phyloP scores from a whole-genome alignment of 2,329 filamentous ascomycete species.

The Alternaria brassicae region DNA sequence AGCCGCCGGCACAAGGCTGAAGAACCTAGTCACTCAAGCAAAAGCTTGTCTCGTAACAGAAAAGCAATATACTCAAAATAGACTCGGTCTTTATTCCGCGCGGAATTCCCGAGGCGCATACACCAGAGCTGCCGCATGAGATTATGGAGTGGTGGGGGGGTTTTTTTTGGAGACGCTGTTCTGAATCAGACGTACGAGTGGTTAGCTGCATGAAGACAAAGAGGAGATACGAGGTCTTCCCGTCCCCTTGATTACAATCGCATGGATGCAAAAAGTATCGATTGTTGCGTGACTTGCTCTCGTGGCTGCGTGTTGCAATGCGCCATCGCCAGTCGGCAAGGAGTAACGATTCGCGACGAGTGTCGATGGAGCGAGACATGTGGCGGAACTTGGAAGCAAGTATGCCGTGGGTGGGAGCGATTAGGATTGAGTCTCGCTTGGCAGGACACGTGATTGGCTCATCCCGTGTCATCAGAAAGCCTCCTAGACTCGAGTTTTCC shows the following conservation, averaged over 20 bases:
- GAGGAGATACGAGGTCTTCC: slow-evolving; percentile 19
- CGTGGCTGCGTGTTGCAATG: slow-evolving; percentile 1
- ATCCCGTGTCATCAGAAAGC: slow-evolving; percentile 9
- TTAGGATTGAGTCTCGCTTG: slow-evolving; percentile 18
- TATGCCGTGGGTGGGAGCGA: slow-evolving; percentile 6
- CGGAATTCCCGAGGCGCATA: slow-evolving; percentile 10
- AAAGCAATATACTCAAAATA: slow-evolving; percentile 14
- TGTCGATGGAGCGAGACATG: slow-evolving; percentile 7
- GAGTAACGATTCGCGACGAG: neutral
- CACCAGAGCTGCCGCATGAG: neutral
- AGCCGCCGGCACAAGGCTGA: slow-evolving; percentile 3
- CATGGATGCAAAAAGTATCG: slow-evolving; percentile 13
- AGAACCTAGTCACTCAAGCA: slow-evolving; percentile 1
- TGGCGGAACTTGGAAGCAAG: slow-evolving; percentile 17
- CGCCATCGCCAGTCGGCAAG: neutral
- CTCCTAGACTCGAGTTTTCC: neutral
- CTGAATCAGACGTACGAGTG: slow-evolving; percentile 12
- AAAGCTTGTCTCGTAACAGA: slow-evolving; percentile 13
- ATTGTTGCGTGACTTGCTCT: slow-evolving; percentile 4
- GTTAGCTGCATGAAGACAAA: slow-evolving; percentile 8
- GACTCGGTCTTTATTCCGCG: slow-evolving; percentile 8
- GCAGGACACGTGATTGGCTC: slow-evolving; percentile 18
- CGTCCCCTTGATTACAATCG: slow-evolving; percentile 1
- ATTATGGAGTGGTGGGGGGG: slow-evolving; percentile 17
- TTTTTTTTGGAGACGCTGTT: slow-evolving; percentile 13